phyloP scores from a whole-genome alignment of 768 basidiomycete genomes.

The Lactarius hatsudake region DNA sequence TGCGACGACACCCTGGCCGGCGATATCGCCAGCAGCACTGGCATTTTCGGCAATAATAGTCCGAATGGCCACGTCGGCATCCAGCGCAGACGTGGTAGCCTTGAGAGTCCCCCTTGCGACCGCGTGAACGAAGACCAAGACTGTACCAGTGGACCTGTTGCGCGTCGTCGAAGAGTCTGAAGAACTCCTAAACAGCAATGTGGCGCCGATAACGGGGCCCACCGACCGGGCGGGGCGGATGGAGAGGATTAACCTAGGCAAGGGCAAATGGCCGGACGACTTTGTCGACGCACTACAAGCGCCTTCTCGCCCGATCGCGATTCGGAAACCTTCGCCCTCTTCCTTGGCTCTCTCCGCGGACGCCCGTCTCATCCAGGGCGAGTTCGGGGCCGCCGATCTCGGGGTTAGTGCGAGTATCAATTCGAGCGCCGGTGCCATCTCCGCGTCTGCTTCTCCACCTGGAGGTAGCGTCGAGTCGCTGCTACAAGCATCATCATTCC shows the following conservation, averaged over 20 bases:
- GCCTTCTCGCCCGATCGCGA: constrained; percentile 20
- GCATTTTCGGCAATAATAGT: constrained; percentile 4
- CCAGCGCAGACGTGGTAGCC: constrained; percentile 19
- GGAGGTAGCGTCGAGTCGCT: constrained; percentile 44
- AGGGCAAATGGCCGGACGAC: constrained; percentile 84
- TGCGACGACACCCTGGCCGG: constrained; percentile 39
- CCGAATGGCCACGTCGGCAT: constrained; percentile 5
- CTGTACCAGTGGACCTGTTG: constrained; percentile 55
- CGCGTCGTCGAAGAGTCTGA: constrained; percentile 68
- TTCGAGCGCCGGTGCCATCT: not conserved
- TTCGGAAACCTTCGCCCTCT: constrained; percentile 15
- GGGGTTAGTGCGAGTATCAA: not conserved
- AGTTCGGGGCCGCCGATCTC: constrained; percentile 1
- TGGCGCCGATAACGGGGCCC: constrained; percentile 21
- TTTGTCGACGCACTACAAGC: constrained; percentile 60
- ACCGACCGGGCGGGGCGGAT: constrained; percentile 36
- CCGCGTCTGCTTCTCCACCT: not conserved
- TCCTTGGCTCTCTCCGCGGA: not conserved
- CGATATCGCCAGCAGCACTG: constrained; percentile 30
- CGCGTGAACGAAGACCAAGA: constrained; percentile 60
- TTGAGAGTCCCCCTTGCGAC: constrained; percentile 29
- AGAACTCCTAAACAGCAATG: constrained; percentile 37
- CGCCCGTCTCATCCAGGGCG: not conserved
- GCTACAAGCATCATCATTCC: constrained; percentile 34
- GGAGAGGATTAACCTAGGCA: constrained; percentile 56